phyloP scores from a whole-genome alignment of 139 green algal species.

The Haematococcus sp. region DNA sequence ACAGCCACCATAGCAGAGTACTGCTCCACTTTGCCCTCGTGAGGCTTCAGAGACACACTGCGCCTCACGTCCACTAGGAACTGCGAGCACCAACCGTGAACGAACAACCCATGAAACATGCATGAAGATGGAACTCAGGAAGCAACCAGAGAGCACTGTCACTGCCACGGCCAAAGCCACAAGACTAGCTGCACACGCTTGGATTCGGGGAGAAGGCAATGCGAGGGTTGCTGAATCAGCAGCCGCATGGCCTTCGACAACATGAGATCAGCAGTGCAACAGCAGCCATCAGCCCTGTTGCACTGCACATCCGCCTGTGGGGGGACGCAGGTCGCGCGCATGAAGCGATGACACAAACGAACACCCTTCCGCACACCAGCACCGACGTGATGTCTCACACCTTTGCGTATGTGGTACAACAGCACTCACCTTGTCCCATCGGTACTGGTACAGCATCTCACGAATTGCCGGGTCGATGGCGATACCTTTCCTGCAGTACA shows the following conservation, averaged over 20 bases:
- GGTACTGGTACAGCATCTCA: constrained; percentile 33
- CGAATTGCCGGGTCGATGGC: constrained; percentile 2
- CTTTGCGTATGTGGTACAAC: no score
- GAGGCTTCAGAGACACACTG: not conserved
- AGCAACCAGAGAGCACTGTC: no score
- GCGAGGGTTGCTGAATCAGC: no score
- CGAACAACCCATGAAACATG: not conserved
- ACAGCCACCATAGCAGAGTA: constrained; percentile 48
- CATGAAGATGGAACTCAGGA: not conserved
- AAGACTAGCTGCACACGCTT: not conserved
- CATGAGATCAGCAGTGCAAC: not conserved
- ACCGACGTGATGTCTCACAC: no score
- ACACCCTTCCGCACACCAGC: no score
- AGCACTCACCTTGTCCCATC: constrained; percentile 41
- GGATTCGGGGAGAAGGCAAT: not conserved
- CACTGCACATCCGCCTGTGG: not conserved
- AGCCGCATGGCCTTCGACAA: not conserved
- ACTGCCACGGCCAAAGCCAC: no score
- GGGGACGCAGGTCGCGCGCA: no score
- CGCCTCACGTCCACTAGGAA: constrained; percentile 37
- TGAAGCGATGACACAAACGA: no score
- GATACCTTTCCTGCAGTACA: no score
- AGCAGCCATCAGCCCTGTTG: not conserved
- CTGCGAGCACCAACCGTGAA: not conserved
- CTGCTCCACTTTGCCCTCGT: constrained; percentile 16